Conservation (phyloP, 2,329 filamentous ascomycete species). For the Fusarium redolens region DNA sequence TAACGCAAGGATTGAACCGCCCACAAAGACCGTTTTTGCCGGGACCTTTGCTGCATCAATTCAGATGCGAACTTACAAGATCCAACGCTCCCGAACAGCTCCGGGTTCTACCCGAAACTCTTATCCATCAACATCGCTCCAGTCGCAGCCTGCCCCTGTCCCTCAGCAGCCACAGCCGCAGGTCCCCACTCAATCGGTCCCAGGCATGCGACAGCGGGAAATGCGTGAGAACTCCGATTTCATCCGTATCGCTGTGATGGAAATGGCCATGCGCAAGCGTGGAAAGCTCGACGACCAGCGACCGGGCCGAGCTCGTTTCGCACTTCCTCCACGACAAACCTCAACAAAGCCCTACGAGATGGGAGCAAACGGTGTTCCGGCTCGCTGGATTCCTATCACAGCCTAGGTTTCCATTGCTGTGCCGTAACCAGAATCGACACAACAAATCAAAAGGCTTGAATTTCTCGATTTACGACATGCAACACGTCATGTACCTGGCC, state of each 20-base stretch:
- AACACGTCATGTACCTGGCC: slow-evolving; percentile 45
- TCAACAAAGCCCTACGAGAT: slow-evolving; percentile 66
- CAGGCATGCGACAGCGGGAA: slow-evolving; percentile 70
- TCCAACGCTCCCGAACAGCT: slow-evolving; percentile 60
- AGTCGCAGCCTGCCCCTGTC: slow-evolving; percentile 46
- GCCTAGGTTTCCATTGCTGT: slow-evolving; percentile 35
- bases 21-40: slow-evolving; percentile 44
- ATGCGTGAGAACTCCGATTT: slow-evolving; percentile 78
- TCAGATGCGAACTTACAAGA: slow-evolving; percentile 78
- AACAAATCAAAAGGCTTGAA: slow-evolving; percentile 10
- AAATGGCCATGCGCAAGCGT: slow-evolving; percentile 75
- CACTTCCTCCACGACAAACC: slow-evolving; percentile 72
- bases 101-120: slow-evolving; percentile 48
- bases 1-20: slow-evolving; percentile 48
- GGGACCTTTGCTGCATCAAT: slow-evolving; percentile 72
- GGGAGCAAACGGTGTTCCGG: slow-evolving; percentile 67
- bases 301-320: slow-evolving; percentile 75
- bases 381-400: slow-evolving; percentile 64
- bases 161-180: slow-evolving; percentile 48
- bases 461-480: slow-evolving; percentile 7
- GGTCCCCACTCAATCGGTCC: slow-evolving; percentile 50
- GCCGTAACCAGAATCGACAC: slow-evolving; percentile 1
- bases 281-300: slow-evolving; percentile 75
- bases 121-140: slow-evolving; percentile 48
- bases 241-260: slow-evolving; percentile 77